Conservation (phyloP, 2,329 filamentous ascomycete species). For the Phaeosphaeria sp. region DNA sequence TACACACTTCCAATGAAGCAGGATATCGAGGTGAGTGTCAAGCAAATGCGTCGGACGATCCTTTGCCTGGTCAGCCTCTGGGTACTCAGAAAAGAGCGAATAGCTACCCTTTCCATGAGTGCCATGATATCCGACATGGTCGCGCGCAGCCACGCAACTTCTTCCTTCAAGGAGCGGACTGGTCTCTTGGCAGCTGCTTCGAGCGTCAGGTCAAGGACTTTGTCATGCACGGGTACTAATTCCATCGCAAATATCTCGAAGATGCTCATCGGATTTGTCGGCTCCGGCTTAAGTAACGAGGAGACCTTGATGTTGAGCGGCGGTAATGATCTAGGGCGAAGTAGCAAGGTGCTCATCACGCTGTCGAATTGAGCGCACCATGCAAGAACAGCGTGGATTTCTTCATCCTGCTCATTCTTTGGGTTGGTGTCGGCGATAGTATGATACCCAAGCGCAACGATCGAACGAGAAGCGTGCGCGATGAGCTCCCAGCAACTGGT, state of each 20-base stretch:
- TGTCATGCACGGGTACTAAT: slow-evolving; percentile 37
- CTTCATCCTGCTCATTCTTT: slow-evolving; percentile 28
- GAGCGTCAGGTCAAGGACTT: slow-evolving; percentile 34
- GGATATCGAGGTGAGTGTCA: slow-evolving; percentile 26
- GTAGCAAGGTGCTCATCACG: slow-evolving; percentile 36
- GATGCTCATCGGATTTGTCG: slow-evolving; percentile 32
- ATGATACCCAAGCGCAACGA: slow-evolving; percentile 42
- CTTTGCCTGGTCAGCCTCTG: slow-evolving; percentile 14
- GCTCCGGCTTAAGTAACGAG: slow-evolving; percentile 30
- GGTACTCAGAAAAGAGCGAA: neutral
- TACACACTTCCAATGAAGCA: slow-evolving; percentile 41
- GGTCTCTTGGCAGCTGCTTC: slow-evolving; percentile 18
- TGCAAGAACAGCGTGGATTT: slow-evolving; percentile 36
- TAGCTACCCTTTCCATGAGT: slow-evolving; percentile 29
- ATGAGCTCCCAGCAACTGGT: slow-evolving; percentile 40
- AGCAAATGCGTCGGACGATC: slow-evolving; percentile 23
- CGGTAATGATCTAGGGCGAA: slow-evolving; percentile 39
- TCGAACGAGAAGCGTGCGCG: slow-evolving; percentile 39
- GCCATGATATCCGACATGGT: slow-evolving; percentile 31
- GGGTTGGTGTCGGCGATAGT: slow-evolving; percentile 21
- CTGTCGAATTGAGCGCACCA: slow-evolving; percentile 44
- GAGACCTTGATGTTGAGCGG: slow-evolving; percentile 32
- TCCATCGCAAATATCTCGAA: slow-evolving; percentile 33
- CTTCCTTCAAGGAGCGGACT: slow-evolving; percentile 19
- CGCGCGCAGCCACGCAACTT: slow-evolving; percentile 27